Evolutionary conservation across 2,329 filamentous ascomycete species (phyloP).

Genomic region (Pseudogymnoascus sp.): DNA sequence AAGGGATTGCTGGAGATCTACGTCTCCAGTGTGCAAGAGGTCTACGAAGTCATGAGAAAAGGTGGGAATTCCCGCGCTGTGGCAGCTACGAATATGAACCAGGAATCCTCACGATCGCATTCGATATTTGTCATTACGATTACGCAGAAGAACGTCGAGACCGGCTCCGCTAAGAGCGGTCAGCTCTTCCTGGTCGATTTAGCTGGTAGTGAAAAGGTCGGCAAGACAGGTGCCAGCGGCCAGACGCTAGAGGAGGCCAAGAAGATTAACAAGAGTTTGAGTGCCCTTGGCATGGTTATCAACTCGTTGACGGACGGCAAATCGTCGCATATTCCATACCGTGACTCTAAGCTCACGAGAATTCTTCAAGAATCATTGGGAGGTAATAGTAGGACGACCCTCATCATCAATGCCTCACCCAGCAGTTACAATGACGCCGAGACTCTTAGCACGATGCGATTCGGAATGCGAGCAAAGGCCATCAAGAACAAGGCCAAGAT

Average conservation of each 20-base stretch:
- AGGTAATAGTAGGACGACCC: slow-evolving; percentile 94
- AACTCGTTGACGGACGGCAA: slow-evolving; percentile 94
- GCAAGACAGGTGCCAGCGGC: slow-evolving; percentile 94
- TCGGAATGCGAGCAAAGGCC: slow-evolving; percentile 91
- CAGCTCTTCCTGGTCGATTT: slow-evolving; percentile 96
- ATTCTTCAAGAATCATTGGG: slow-evolving; percentile 95
- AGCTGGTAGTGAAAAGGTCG: slow-evolving; percentile 96
- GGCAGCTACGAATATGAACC: slow-evolving; percentile 97
- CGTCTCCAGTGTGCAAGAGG: slow-evolving; percentile 88
- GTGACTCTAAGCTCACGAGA: slow-evolving; percentile 94
- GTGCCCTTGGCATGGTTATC: slow-evolving; percentile 97
- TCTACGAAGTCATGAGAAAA: slow-evolving; percentile 92
- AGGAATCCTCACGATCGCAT: slow-evolving; percentile 94
- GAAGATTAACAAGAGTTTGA: slow-evolving; percentile 99
- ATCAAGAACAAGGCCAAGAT: slow-evolving; percentile 99
- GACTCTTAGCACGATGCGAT: slow-evolving; percentile 83
- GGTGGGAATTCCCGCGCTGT: slow-evolving; percentile 87
- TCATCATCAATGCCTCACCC: slow-evolving; percentile 99
- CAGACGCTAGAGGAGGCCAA: slow-evolving; percentile 97
- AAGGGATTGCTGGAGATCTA: slow-evolving; percentile 93
- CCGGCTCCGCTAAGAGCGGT: slow-evolving; percentile 89
- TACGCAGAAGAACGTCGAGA: slow-evolving; percentile 95
- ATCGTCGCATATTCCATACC: slow-evolving; percentile 91
- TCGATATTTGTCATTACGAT: slow-evolving; percentile 97
- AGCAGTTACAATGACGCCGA: slow-evolving; percentile 97